A percentile compares a stretch with the other conserved stretches of the same genome.
These are phyloP conservation scores for Trichophyton simii DNA, from an alignment of 2,329 filamentous ascomycete genomes.

Conservation along the genomic window DNA sequence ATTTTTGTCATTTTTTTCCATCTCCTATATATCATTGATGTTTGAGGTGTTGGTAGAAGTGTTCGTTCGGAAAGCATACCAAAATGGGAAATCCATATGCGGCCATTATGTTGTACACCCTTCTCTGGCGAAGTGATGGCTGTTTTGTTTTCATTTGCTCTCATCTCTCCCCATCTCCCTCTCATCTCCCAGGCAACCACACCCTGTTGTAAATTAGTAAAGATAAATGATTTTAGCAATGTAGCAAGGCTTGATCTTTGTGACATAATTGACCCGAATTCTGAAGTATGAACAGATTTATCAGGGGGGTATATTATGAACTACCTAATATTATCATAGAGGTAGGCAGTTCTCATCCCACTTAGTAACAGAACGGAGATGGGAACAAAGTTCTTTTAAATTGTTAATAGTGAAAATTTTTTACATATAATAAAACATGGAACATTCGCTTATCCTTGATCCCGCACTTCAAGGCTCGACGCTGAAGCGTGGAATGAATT, in stretches of 20 bases:
- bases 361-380: too few species aligned
- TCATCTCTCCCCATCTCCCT: conserved; percentile 17
- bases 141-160: conserved; percentile 14
- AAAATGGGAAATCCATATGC: conserved; percentile 4
- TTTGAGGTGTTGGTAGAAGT: conserved; percentile 2
- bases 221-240: background rate
- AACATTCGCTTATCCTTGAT: background rate
- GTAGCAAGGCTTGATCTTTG: background rate
- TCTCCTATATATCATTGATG: conserved; percentile 1
- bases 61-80: conserved; percentile 1
- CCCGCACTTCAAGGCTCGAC: background rate
- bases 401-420: background rate
- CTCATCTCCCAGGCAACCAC: background rate
- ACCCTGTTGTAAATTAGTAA: conserved; percentile 1
- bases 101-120: background rate
- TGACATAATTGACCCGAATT: background rate
- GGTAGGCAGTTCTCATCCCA: too few species aligned
- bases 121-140: background rate
- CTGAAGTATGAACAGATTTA: background rate
- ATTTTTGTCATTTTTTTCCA: background rate
- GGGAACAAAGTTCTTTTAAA: background rate
- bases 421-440: background rate
- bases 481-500: conserved; percentile 55
- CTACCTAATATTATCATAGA: too few species aligned
- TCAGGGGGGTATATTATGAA: too few species aligned